Base-by-base conservation (phyloP, 108 stramenopile species). In the Phaeodactylum tricornutum region DNA sequence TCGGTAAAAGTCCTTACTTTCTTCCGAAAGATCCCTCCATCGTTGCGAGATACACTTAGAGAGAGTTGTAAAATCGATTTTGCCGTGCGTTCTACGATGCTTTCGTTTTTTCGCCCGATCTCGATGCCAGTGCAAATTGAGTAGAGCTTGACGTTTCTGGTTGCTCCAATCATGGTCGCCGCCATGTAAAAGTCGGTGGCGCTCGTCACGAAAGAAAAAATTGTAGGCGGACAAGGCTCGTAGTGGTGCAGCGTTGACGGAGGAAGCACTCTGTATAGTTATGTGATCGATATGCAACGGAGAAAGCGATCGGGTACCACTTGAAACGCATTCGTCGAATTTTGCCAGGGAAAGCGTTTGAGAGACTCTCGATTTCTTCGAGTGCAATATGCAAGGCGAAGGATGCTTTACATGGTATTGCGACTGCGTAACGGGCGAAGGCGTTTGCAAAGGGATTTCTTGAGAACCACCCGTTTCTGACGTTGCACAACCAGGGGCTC, bases 41-140 rank as follows among this genome's bases (percentile, higher is more conserved):
- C 70, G 61, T 15, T 51, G 30, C 23, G 69, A 69, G 44, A 78
- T 70, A 40, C 67, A 55, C n/a, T 73, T 66, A 21, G 72, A 71
- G 16, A 78, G 62, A 22, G 69, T 66, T 21, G 71, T 57, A 55
- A 73, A 73, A 20, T 63, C 45, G 52, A 73, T 73, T 43, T 67
- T 67, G 34, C 72, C 66, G 37, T 73, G 72, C 7, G 66, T 62
- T 41, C 65, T 73, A 20, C 72, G 47, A 45, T 73, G 72, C 15
- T 43, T 33, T 4, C 65, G 43, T 17, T 43, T 51, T 36, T 60
- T 59, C 19, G 44, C 39, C 14, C 62, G 62, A 27, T 63, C 62
- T 8, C 45, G 62, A 29, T 28, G 9, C 39, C 62, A 40, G 34
- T 63, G 62, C 25, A 32, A 27, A 19, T 31, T 22, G 37, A 63